These are phyloP conservation scores for Debaryomycetaceae sp. DNA, from an alignment of 1,139 yeast species.

Conservation along the genomic window DNA sequence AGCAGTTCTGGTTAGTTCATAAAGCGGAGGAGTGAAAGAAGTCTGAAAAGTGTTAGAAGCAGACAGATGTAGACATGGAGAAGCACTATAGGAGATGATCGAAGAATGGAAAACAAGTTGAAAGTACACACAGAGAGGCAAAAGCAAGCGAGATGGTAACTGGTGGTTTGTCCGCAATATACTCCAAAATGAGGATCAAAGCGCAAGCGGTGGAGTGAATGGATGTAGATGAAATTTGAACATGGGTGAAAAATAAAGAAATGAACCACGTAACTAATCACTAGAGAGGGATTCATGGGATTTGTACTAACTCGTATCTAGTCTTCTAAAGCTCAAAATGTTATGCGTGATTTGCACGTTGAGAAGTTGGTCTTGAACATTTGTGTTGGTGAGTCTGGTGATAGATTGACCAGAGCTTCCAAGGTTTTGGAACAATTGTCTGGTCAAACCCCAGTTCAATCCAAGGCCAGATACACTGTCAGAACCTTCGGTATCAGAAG, in stretches of 20 bases:
- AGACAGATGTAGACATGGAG: too few species aligned
- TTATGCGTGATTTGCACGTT: conserved; percentile 99
- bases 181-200: too few species aligned
- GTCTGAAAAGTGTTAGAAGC: too few species aligned
- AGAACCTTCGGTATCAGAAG: conserved; percentile 99
- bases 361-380: conserved; percentile 99
- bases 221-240: too few species aligned
- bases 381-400: conserved; percentile 99
- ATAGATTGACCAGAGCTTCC: conserved; percentile 99
- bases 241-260: too few species aligned
- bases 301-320: conserved; percentile 12
- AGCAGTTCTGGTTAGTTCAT: neutral
- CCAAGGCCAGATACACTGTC: conserved; percentile 99
- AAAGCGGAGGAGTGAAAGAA: neutral
- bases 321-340: conserved; percentile 43
- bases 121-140: too few species aligned
- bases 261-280: neutral
- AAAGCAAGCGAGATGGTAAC: too few species aligned
- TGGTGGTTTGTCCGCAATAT: too few species aligned
- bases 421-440: conserved; percentile 99
- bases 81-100: too few species aligned
- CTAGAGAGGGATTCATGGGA: neutral
- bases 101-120: too few species aligned
- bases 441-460: conserved; percentile 99
- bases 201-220: too few species aligned